Base-by-base conservation (phyloP, 139 green algal genomes). In the Yamagishiella unicocca region DNA sequence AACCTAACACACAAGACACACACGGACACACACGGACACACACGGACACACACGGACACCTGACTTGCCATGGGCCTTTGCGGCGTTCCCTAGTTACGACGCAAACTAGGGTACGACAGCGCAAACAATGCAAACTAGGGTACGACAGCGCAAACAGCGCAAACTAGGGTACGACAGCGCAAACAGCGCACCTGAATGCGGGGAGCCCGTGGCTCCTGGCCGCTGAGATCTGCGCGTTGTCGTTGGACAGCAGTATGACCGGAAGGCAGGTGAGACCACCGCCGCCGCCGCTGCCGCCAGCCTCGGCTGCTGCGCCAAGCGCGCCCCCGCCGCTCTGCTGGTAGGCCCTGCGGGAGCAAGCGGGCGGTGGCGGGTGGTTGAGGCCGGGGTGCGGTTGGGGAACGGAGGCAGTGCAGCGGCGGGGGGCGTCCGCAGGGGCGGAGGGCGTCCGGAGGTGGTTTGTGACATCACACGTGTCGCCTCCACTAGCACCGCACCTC, bases 201-300 rank as follows among this genome's bases (percentile, higher is more conserved):
- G 95, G 95, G 85, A 97, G 92, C 27, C 95, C 95, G 84, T 97
- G 94, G 40, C 85, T 84, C 70, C 88, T 92, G 0, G 94, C 95
- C 53, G 92, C 87, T n/a, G 89, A 75, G 62, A 96, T 84, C 89
- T 97, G 95, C 4, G 83, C 93, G 55, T 96, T 96, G 91, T 97
- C 95, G 83, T 94, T 95, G 14, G 93, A 94, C 22, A 97, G 90
- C 78, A 97, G 90, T 45, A 97, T 68, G 21, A 97, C 94, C 0
- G 95, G 93, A 84, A 97, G 87, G 8, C 74, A 84, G 66, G n/a
- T 4, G 17, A 22, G 54, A 1, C 40, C 77, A 46, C 6, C 35
- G 88, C 62, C 12, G 37, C 68, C 25, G 80, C 74, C n/a, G 31
- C 25, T 40, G 71, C n/a, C 72, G 17, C 12, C n/a, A n/a, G n/a